Percentiles rank a stretch among this genome's conserved stretches.
These are phyloP conservation scores for Elsinoe perseae DNA, from an alignment of 2,329 filamentous ascomycete species.

Conservation along the genomic window DNA sequence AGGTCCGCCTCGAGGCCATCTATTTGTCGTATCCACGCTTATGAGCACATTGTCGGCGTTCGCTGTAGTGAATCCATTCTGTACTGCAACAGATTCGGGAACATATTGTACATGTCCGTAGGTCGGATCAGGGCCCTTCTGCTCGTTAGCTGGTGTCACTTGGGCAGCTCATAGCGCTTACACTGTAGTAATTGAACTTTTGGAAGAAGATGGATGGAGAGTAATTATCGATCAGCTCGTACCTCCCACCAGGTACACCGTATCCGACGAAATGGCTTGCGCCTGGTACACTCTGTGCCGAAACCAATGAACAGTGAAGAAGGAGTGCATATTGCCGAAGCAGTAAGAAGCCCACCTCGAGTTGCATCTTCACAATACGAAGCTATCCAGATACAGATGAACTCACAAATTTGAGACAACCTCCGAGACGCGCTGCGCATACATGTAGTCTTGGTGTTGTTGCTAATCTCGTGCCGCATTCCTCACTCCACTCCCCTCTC, in stretches of 20 bases:
- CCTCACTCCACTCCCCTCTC: neutral
- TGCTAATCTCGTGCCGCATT: conserved; percentile 7
- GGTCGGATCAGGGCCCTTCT: conserved; percentile 20
- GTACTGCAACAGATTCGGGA: conserved; percentile 29
- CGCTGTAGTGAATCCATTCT: conserved; percentile 27
- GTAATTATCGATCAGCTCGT: conserved; percentile 29
- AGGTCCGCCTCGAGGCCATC: conserved; percentile 35
- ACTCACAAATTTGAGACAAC: neutral
- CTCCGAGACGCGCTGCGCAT: neutral
- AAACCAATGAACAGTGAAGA: conserved; percentile 19
- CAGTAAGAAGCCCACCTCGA: neutral
- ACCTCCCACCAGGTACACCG: conserved; percentile 25
- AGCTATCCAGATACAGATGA: neutral
- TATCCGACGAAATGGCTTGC: conserved; percentile 24
- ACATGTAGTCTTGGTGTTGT: conserved; percentile 3
- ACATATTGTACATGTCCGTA: conserved; percentile 32
- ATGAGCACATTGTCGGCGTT: conserved; percentile 25
- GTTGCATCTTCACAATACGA: neutral
- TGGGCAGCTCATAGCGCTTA: conserved; percentile 30
- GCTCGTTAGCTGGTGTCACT: neutral
- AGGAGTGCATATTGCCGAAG: conserved; percentile 17
- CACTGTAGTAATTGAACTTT: conserved; percentile 31
- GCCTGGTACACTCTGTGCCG: conserved; percentile 25
- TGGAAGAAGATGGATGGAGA: conserved; percentile 27
- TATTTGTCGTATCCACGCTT: conserved; percentile 32